Evolutionary conservation across 257 asterid species (phyloP).

Genomic region (Solanum pennellii): DNA sequence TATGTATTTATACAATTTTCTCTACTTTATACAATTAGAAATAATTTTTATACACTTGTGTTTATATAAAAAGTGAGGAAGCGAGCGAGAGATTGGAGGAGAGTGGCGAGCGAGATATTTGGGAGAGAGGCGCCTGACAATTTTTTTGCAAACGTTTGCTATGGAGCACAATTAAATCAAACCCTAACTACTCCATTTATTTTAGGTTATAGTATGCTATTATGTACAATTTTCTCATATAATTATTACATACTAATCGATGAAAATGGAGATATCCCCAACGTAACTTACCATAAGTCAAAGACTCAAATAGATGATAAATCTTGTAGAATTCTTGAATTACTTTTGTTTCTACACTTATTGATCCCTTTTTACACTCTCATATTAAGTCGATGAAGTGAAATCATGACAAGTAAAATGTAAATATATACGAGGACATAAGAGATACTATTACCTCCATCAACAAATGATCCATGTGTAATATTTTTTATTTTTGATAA

Average conservation of each 20-base stretch:
- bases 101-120: too few species aligned
- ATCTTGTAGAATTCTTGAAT: constrained; percentile 17
- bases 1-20: too few species aligned
- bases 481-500: neutral
- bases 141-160: too few species aligned
- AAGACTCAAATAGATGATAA: constrained; percentile 40
- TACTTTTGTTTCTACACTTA: neutral
- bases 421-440: neutral
- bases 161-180: too few species aligned
- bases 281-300: constrained; percentile 29
- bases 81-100: too few species aligned
- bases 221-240: too few species aligned
- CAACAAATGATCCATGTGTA: neutral
- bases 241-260: neutral
- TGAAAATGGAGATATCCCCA: neutral
- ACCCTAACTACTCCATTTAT: too few species aligned
- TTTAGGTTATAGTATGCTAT: too few species aligned
- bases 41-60: too few species aligned
- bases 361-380: neutral
- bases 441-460: neutral
- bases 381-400: constrained; percentile 15
- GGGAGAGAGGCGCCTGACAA: too few species aligned
- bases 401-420: neutral
- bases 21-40: too few species aligned
- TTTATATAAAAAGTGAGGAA: too few species aligned